A percentile compares a stretch with the other conserved stretches of the same genome.
These are phyloP conservation scores for Fonsecaea nubica DNA, from an alignment of 2,329 filamentous ascomycete species.

Conservation along the genomic window DNA sequence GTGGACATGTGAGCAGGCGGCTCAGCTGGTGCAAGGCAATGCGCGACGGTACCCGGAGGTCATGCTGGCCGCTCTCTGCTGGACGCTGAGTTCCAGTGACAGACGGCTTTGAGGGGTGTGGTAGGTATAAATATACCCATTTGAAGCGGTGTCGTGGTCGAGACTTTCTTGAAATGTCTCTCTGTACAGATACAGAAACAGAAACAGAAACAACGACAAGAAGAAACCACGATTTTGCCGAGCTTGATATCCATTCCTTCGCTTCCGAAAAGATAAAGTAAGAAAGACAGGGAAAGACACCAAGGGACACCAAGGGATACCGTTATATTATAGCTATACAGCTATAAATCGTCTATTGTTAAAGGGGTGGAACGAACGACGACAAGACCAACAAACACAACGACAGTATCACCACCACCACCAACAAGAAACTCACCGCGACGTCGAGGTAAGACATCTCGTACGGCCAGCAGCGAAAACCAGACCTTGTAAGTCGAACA, in stretches of 20 bases:
- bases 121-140: constrained; percentile 1
- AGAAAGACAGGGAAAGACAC: neutral
- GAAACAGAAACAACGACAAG: neutral
- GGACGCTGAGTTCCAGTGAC: no score
- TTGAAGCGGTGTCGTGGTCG: neutral
- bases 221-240: neutral
- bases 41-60: neutral
- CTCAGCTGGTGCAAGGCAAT: neutral
- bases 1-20: neutral
- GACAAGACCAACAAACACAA: neutral
- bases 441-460: neutral
- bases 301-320: neutral
- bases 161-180: no score
- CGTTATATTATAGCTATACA: neutral
- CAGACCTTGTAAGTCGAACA: neutral
- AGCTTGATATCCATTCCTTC: neutral
- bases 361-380: neutral
- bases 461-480: neutral
- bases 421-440: neutral
- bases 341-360: neutral
- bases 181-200: no score
- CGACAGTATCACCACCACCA: neutral
- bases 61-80: neutral
- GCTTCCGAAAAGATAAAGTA: no score
- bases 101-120: neutral